Evolutionary conservation across 2,329 filamentous ascomycete species (phyloP).

Genomic region (Dactylonectria macrodidyma): DNA sequence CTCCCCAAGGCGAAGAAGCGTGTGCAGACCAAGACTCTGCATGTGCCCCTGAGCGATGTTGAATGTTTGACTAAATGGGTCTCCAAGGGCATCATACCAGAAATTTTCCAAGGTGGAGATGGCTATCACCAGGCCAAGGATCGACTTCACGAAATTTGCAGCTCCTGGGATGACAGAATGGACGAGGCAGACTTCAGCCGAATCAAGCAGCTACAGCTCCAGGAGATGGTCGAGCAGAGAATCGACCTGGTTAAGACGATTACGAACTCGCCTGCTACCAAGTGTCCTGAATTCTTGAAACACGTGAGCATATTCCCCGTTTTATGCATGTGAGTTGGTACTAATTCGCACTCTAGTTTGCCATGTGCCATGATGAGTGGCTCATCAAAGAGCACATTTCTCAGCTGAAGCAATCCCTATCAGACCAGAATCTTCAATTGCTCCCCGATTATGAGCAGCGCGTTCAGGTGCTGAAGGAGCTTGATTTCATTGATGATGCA

Average conservation of each 20-base stretch:
- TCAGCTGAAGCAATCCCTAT: conserved; percentile 88
- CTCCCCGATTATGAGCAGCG: conserved; percentile 97
- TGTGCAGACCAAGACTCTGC: conserved; percentile 76
- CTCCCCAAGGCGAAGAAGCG: conserved; percentile 77
- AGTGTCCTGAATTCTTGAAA: conserved; percentile 86
- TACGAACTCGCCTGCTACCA: conserved; percentile 75
- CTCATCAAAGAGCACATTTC: conserved; percentile 94
- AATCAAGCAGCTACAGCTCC: conserved; percentile 85
- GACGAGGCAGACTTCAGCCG: conserved; percentile 87
- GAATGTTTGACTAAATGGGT: conserved; percentile 86
- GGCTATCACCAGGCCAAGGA: conserved; percentile 71
- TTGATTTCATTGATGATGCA: conserved; percentile 91
- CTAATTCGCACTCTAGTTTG: conserved; percentile 76
- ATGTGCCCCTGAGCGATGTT: conserved; percentile 82
- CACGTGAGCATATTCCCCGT: conserved; percentile 74
- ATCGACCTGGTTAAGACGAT: conserved; percentile 73
- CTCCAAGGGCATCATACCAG: conserved; percentile 71
- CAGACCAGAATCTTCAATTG: conserved; percentile 95
- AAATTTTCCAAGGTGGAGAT: conserved; percentile 70
- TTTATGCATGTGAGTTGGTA: background rate
- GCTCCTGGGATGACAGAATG: conserved; percentile 84
- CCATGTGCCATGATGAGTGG: conserved; percentile 98
- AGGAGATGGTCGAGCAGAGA: conserved; percentile 84
- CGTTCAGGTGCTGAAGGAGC: conserved; percentile 90
- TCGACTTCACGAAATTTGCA: conserved; percentile 77